Conservation (phyloP, 2,329 filamentous ascomycete species). For the Ceratocystis variospora region DNA sequence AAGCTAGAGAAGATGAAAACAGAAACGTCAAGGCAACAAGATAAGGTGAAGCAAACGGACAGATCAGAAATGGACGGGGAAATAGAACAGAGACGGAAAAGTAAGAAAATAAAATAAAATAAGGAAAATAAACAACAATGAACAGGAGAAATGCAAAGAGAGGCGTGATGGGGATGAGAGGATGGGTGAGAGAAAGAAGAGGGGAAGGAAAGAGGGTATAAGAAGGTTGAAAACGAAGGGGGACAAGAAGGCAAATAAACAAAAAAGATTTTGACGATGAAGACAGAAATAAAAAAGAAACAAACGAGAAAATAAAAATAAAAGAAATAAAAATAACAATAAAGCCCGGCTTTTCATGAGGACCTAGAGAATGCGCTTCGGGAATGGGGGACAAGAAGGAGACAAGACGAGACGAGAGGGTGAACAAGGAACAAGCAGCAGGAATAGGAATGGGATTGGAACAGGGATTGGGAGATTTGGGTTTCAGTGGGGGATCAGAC, state of each 20-base stretch:
- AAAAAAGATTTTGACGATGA: not conserved
- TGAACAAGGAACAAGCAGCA: not conserved
- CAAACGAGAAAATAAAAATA: not conserved
- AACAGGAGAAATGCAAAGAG: constrained; percentile 2
- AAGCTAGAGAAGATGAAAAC: constrained; percentile 1
- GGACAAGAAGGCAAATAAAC: not conserved
- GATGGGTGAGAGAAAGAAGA: not conserved
- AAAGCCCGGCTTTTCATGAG: too few species aligned
- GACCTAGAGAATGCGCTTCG: not conserved
- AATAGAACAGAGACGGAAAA: not conserved
- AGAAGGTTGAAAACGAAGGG: not conserved
- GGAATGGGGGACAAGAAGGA: not conserved
- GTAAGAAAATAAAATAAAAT: not conserved
- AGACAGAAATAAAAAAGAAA: not conserved
- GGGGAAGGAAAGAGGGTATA: not conserved
- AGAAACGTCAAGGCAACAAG: not conserved
- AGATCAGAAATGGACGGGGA: not conserved
- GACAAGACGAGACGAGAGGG: too few species aligned
- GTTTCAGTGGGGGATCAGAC: constrained; percentile 6
- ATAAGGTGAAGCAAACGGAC: not conserved
- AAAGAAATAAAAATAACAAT: not conserved
- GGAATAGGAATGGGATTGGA: constrained; percentile 5
- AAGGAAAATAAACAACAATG: constrained; percentile 6
- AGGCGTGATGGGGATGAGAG: not conserved
- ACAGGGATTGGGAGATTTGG: not conserved